phyloP scores from a whole-genome alignment of 345 rosid genomes.

The Pseudoturritis turrita region DNA sequence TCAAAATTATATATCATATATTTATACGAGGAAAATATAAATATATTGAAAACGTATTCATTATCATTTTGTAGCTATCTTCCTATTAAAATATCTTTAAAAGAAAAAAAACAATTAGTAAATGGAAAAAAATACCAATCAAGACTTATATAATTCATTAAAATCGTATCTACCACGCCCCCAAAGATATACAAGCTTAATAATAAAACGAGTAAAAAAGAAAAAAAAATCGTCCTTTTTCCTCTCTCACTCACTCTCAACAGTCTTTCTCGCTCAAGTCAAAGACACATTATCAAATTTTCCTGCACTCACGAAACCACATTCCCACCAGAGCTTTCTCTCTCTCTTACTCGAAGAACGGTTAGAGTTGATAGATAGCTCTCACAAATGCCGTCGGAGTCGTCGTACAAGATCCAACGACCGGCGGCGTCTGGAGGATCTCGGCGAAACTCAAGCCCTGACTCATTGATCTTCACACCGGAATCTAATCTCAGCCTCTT shows the following conservation, averaged over 20 bases:
- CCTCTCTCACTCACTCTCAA: neutral
- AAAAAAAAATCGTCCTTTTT: neutral
- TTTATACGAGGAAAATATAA: too few relatives aligned
- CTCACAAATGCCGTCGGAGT: constrained; percentile 46
- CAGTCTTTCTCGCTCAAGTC: neutral
- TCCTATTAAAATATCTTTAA: too few relatives aligned
- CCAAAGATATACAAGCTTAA: neutral
- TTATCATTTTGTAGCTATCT: too few relatives aligned
- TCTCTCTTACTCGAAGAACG: neutral
- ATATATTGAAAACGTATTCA: too few relatives aligned
- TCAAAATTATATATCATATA: too few relatives aligned
- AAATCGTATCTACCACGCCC: neutral
- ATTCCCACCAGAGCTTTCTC: constrained; percentile 5
- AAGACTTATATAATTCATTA: neutral
- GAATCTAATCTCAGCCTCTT: constrained; percentile 81
- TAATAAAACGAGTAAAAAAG: neutral
- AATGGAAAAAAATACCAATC: too few relatives aligned
- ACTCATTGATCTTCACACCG: constrained; percentile 73
- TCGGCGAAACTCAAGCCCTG: constrained; percentile 75
- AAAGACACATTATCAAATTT: constrained; percentile 3
- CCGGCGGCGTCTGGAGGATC: constrained; percentile 34
- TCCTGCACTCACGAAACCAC: constrained; percentile 9
- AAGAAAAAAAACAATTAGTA: too few relatives aligned
- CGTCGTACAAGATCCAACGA: constrained; percentile 30
- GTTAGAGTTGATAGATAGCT: neutral